Base-by-base conservation (phyloP, 2,329 filamentous ascomycete genomes). In the Arthroderma sp. region DNA sequence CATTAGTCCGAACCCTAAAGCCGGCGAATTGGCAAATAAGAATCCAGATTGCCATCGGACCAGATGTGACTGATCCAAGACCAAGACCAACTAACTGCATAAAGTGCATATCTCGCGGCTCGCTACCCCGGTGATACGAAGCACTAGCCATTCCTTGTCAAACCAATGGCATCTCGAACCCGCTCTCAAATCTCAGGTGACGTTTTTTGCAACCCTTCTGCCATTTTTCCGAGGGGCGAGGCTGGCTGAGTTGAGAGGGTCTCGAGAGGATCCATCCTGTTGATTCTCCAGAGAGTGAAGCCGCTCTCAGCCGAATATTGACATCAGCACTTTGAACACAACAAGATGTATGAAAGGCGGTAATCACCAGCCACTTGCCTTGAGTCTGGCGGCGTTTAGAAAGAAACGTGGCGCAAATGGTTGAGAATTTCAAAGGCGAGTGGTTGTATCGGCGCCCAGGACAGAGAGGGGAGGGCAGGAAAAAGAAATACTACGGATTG, bases 121-220 rank as follows among this genome's bases (percentile, higher is more conserved):
- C 22, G 40, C 40, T 36, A 31, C 40, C 40, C 31, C 29, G 40
- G 40, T 36, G 40, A 42, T 42, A 42, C 40, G 40, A 42, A 29
- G 40, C 40, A 32, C 40, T 42, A 42, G 36, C n/a, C 29, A 7
- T 11, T 42, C 40, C 40, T 22, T 42, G 40, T 42, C 29, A 31
- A 32, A 15, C 40, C 40, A 42, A 42, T 42, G 29, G 36, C 30
- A 36, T 31, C 31, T n/a, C 30, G 36, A 34, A 30, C 32, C 40
- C 11, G 30, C n/a, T 32, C 32, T n/a, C 11, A 11, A 34, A 8
- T 11, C 32, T 11, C 3, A 34, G 11, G 8, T 34, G 32, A 34
- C 32, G 32, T 34, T 9, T 34, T 8, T 9, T 11, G 8, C 32
- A 8, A 34, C 11, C 11, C 11, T 34, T 34, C 15, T 22, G 15